Percentiles rank a stretch among this genome's conserved stretches.
These are phyloP conservation scores for Camellia oleifera DNA, from an alignment of 179 eudicot genomes.

Conservation along the genomic window DNA sequence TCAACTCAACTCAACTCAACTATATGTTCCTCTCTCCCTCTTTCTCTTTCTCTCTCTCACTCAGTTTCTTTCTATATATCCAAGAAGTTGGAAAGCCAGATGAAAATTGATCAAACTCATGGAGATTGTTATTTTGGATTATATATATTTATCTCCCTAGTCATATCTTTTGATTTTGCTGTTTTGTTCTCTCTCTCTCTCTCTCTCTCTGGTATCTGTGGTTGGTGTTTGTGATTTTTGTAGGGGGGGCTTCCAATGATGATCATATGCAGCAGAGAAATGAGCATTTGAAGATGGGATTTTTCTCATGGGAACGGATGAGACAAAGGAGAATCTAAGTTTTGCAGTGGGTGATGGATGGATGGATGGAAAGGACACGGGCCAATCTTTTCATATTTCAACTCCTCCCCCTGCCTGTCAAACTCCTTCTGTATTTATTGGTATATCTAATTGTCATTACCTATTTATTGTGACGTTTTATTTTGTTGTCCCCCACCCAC, in stretches of 20 bases:
- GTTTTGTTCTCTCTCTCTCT: neutral
- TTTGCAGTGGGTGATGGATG: constrained; percentile 1
- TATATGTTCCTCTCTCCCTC: neutral
- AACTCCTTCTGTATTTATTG: constrained; percentile 13
- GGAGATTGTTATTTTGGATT: neutral
- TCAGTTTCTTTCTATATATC: too few relatives aligned
- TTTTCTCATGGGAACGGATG: constrained; percentile 10
- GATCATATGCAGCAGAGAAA: neutral
- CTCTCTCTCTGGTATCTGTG: constrained; percentile 4
- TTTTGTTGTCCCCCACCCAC: constrained; percentile 14
- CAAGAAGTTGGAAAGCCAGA: neutral
- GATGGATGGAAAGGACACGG: constrained; percentile 30
- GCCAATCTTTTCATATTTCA: constrained; percentile 34
- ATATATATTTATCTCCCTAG: neutral
- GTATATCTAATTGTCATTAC: constrained; percentile 7
- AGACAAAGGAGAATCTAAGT: constrained; percentile 27
- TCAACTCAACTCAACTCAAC: neutral
- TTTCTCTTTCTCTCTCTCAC: neutral
- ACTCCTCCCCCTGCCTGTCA: constrained; percentile 20
- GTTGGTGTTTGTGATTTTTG: neutral
- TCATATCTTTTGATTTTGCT: neutral
- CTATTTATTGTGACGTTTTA: constrained; percentile 7
- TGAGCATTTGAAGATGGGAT: neutral
- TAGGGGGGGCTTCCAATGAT: constrained; percentile 11
- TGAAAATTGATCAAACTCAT: neutral